Base-by-base conservation (phyloP, 2,329 filamentous ascomycete genomes). In the Diaporthe sp. region DNA sequence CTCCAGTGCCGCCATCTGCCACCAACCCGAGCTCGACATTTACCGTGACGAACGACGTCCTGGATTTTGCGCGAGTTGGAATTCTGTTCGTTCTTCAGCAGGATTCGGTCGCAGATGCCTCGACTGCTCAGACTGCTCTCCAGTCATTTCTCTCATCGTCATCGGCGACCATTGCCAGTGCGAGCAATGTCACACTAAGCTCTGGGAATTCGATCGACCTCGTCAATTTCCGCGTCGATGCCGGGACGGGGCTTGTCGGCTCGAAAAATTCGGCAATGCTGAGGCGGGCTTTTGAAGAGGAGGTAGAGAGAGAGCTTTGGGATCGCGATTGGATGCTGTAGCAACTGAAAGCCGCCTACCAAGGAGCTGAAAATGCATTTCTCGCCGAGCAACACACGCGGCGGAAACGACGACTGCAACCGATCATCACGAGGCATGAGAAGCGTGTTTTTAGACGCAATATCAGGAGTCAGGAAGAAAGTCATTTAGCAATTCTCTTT, bases 41-140 rank as follows among this genome's bases (percentile, higher is more conserved):
- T 68, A 81, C 80, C 0, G 84, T 91, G 17, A 90, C 89, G 1
- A 86, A 92, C 74, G 86, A 90, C 68, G 87, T 88, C 0, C 83
- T 92, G 1, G 92, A 94, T 79, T 94, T 94, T 83, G 89, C 91
- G 0, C 87, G 92, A 4, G 87, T 92, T 2, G 88, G 88, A 0
- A 89, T 94, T 3, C 85, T 94, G 22, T 93, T 87, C 77, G 85
- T 94, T 37, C 83, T 93, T 2, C 90, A 93, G 79, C 83, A 91
- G 78, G 83, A 89, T 74, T 85, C 82, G 7, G 79, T 92, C 1
- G 81, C 84, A 44, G 84, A 85, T 53, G 92, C 91, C 0, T 86
- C 89, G 62, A 82, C 82, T 8, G 90, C 91, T 0, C 92, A 93
- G 80, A 83, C 82, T 10, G 80, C 82, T 4, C 83, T 93, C 17